These are phyloP conservation scores for Mycena sanguinolenta DNA, from an alignment of 768 basidiomycete genomes.

Conservation along the genomic window DNA sequence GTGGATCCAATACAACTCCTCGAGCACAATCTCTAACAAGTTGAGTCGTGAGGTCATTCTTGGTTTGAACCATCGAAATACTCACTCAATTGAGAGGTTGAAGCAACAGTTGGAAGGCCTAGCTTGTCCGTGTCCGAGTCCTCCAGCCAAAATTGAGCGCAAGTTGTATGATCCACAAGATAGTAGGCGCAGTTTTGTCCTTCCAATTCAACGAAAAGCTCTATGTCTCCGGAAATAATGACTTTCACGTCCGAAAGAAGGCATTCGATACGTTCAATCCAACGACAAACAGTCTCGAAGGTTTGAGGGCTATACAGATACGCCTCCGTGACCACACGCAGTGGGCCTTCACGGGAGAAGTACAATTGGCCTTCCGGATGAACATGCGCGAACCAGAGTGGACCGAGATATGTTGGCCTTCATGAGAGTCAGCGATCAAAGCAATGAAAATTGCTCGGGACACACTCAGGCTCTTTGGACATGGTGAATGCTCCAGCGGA, in stretches of 20 bases:
- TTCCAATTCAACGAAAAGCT: constrained; percentile 65
- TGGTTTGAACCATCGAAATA: not conserved
- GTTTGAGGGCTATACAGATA: constrained; percentile 56
- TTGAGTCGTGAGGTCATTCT: not conserved
- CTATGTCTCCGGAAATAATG: constrained; percentile 51
- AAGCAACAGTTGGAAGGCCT: constrained; percentile 57
- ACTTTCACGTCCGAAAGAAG: constrained; percentile 46
- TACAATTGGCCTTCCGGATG: constrained; percentile 77
- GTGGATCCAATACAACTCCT: constrained; percentile 72
- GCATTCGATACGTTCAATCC: constrained; percentile 50
- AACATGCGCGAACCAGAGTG: constrained; percentile 58
- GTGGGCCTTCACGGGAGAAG: constrained; percentile 51
- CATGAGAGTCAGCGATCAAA: not conserved
- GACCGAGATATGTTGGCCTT: constrained; percentile 50
- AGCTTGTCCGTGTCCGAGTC: constrained; percentile 55
- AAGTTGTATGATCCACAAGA: constrained; percentile 62
- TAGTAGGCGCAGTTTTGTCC: constrained; percentile 67
- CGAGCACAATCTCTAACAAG: constrained; percentile 57
- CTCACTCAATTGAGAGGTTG: constrained; percentile 67
- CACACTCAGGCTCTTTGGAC: constrained; percentile 26
- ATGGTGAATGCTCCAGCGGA: constrained; percentile 18
- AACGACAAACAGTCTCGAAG: constrained; percentile 52
- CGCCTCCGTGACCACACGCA: constrained; percentile 67
- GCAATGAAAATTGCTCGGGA: not conserved
- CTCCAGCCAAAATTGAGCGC: constrained; percentile 71